Base-by-base conservation (phyloP, 2,329 filamentous ascomycete species). In the Ascochyta koolunga region DNA sequence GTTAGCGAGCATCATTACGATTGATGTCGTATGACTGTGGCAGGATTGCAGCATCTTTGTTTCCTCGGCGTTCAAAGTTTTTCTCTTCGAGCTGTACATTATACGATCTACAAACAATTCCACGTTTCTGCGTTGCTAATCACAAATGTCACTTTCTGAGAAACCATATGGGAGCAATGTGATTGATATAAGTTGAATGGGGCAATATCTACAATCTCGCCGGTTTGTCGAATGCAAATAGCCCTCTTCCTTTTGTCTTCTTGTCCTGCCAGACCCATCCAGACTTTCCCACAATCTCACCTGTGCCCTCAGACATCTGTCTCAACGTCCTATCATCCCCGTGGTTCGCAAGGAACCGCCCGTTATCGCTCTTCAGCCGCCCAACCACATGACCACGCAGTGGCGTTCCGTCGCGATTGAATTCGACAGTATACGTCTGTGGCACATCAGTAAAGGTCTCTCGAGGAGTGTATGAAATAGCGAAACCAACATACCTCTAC, bases 351-450 rank as follows among this genome's bases (percentile, higher is more conserved):
- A 87, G 54, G 58, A 87, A 85, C 0, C 84, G 76, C 48, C 78
- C 73, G 0, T 75, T 76, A 49, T 72, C 79, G 1, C 60, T 64
- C 45, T 71, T 78, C 50, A 87, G 59, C 27, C 82, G 74, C 0
- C 84, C 84, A 0, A 87, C 74, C 2, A 87, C 71, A 64, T 80
- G 78, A 1, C 79, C 84, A 25, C 68, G 66, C 13, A 70, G 49
- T 0, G 84, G 83, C 0, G 64, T 74, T 3, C 82, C 82, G 49
- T 82, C 76, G 3, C 84, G 77, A 22, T 74, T 71, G 62, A 81
- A 87, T 44, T 85, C 80, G 1, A 86, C 81, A 0, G 84, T 87
- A 50, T 86, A 87, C 9, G 84, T 86, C 81, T 86, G 31, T 27
- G 13, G 7, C 22, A 24, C 0, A 35, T 60, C 38, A 63, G 58